phyloP scores from a whole-genome alignment of 225 moss, liverwort and hornwort genomes.

The Ulota crispa region DNA sequence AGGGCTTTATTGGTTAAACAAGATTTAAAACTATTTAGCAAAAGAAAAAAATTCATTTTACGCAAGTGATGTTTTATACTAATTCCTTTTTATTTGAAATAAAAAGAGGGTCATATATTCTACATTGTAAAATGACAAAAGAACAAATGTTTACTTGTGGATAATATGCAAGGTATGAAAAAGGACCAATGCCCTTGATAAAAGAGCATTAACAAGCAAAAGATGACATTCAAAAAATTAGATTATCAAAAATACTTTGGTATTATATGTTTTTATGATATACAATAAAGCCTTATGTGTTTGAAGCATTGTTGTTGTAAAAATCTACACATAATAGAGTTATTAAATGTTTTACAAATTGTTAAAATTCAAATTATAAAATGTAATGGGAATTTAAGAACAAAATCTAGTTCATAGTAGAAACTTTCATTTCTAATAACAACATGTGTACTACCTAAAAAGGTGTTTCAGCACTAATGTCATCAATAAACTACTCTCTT shows the following conservation, averaged over 20 bases:
- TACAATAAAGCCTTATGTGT: rapidly evolving
- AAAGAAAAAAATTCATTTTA: too few relatives aligned
- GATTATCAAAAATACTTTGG: neutral
- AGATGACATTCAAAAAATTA: conserved; percentile 39
- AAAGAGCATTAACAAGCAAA: conserved; percentile 36
- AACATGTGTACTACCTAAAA: too few relatives aligned
- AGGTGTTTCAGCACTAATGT: neutral
- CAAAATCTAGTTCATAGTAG: neutral
- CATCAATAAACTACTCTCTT: neutral
- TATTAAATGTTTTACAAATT: neutral
- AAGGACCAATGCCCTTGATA: conserved; percentile 26
- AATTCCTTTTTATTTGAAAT: neutral
- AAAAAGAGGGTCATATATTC: too few relatives aligned
- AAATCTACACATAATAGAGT: neutral
- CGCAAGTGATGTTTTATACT: neutral
- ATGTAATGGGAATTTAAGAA: neutral
- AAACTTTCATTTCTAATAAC: neutral
- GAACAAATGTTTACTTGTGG: neutral
- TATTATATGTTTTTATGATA: neutral
- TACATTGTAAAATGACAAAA: neutral
- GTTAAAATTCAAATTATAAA: neutral
- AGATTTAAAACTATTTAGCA: too few relatives aligned
- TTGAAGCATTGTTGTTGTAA: rapidly evolving
- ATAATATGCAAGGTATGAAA: conserved; percentile 18
- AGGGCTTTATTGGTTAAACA: too few relatives aligned